Evolutionary conservation across 192 early-diverging fungal species (phyloP), one percentile per base, ranked within the genome.

Genomic region (Allomyces macrogynus): DNA sequence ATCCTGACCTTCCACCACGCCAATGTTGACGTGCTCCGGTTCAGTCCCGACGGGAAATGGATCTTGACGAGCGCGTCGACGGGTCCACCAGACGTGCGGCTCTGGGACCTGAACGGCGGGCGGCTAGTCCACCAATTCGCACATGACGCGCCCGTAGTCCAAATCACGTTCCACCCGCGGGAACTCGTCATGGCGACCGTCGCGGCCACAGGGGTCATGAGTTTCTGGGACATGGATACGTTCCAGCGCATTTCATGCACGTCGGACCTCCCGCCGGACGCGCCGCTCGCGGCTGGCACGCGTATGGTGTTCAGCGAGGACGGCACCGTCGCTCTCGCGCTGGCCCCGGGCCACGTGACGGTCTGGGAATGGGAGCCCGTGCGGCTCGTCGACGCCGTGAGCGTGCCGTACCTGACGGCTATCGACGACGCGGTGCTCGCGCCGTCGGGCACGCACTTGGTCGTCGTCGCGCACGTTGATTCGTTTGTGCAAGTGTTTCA

Each of bases 21-120:
- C 16, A 14, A 57, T 57, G 49, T 80, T 16, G 66, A 22, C 23
- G 64, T 54, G 10, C 26, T 84, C 9, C 66, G 73, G 27, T 80
- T 84, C 25, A 83, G 77, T 8, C 82, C 82, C 8, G 82, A 84
- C 70, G 82, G 82, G 12, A 43, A 78, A 62, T 84, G 82, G 82
- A 79, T 84, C 27, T 26, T 60, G 16, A 43, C 40, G 16, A 64
- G 65, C 24, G 42, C 49, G 22, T 23, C 27, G 5, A 24, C 43
- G 43, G 49, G 24, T 8, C 27, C 67, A 12, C 65, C 61, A 8
- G 61, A 67, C 24, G 67, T 66, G 24, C 4, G 65, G 65, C 26
- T 68, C 8, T 68, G 67, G 67, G 67, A 68, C 60, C 44, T 68
- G 67, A 68, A 65, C 14, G 67, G 65, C 23, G 67, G 67, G 43